A percentile compares a stretch with the other conserved stretches of the same genome.
Evolutionary conservation across 495 filamentous ascomycete species (phyloP).

Genomic region (Tuber magnatum): DNA sequence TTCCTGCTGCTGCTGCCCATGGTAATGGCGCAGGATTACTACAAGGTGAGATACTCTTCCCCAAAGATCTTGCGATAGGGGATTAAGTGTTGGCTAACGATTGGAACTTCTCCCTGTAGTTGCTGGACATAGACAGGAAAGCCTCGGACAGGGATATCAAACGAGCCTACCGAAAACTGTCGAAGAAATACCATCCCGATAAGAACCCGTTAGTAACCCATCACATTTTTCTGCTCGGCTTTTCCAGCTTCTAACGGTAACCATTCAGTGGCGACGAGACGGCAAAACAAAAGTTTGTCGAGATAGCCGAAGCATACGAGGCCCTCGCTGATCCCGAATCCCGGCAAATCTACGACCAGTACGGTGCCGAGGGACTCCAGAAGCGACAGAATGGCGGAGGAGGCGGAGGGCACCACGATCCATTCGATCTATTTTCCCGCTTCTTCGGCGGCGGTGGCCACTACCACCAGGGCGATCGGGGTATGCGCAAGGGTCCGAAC

Average conservation of each 20-base stretch:
- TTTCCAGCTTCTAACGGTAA: conserved; percentile 2
- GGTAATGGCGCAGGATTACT: conserved; percentile 73
- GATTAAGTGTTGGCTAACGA: conserved; percentile 17
- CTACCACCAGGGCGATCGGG: conserved; percentile 60
- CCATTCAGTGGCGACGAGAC: conserved; percentile 58
- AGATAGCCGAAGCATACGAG: conserved; percentile 93
- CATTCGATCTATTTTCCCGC: conserved; percentile 92
- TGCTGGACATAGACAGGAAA: conserved; percentile 71
- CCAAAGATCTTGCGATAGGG: neutral
- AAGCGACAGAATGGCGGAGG: conserved; percentile 65
- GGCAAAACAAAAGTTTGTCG: conserved; percentile 87
- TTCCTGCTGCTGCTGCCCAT: conserved; percentile 48
- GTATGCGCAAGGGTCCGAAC: conserved; percentile 76
- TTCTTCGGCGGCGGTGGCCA: conserved; percentile 89
- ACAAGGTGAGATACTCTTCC: conserved; percentile 54
- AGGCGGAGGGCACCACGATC: conserved; percentile 64
- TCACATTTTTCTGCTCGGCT: conserved; percentile 1
- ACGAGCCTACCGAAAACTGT: conserved; percentile 83
- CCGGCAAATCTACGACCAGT: conserved; percentile 89
- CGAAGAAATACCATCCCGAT: conserved; percentile 95
- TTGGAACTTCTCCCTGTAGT: conserved; percentile 42
- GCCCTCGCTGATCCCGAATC: conserved; percentile 73
- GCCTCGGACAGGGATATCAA: conserved; percentile 90
- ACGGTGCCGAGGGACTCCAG: conserved; percentile 83
- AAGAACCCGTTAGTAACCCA: conserved; percentile 79